Evolutionary conservation across 805 yeast genomes (phyloP).

Genomic region (Brettanomyces custersianus): DNA sequence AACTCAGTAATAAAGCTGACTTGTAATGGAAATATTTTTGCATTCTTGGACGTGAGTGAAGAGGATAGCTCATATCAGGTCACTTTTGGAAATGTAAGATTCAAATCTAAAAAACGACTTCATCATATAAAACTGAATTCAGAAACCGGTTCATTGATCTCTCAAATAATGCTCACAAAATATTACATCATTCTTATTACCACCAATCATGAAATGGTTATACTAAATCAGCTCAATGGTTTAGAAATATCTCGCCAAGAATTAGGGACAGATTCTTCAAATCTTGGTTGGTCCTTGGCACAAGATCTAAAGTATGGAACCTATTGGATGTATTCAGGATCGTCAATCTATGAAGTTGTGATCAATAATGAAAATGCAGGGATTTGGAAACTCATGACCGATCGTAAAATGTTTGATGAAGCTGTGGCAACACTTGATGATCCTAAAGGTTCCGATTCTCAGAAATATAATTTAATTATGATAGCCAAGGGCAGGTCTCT

Average conservation of each 20-base stretch:
- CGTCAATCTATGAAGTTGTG: slow-evolving; percentile 61
- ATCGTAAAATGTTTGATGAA: slow-evolving; percentile 46
- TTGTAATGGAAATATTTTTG: slow-evolving; percentile 9
- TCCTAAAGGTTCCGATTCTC: slow-evolving; percentile 27
- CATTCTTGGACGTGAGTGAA: slow-evolving; percentile 15
- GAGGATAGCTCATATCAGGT: slow-evolving; percentile 11
- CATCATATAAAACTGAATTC: slow-evolving; percentile 8
- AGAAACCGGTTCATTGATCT: slow-evolving; percentile 10
- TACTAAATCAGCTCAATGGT: slow-evolving; percentile 44
- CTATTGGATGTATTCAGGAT: slow-evolving; percentile 65
- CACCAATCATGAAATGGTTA: slow-evolving; percentile 30
- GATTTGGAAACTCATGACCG: slow-evolving; percentile 63
- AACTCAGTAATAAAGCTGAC: slow-evolving; percentile 8
- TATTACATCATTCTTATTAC: slow-evolving; percentile 45
- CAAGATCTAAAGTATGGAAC: slow-evolving; percentile 47
- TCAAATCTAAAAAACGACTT: slow-evolving; percentile 16
- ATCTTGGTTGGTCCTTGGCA: slow-evolving; percentile 38
- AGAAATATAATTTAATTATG: slow-evolving; percentile 39
- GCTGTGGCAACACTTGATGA: slow-evolving; percentile 41
- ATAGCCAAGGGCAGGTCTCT: slow-evolving; percentile 46
- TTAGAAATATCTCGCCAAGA: slow-evolving; percentile 32
- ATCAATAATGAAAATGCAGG: slow-evolving; percentile 61
- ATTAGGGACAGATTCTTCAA: slow-evolving; percentile 22
- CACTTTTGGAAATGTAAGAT: slow-evolving; percentile 12
- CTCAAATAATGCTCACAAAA: slow-evolving; percentile 37